Conservation (phyloP, 139 green algal species). For the Tetratostichococcus sp. region DNA sequence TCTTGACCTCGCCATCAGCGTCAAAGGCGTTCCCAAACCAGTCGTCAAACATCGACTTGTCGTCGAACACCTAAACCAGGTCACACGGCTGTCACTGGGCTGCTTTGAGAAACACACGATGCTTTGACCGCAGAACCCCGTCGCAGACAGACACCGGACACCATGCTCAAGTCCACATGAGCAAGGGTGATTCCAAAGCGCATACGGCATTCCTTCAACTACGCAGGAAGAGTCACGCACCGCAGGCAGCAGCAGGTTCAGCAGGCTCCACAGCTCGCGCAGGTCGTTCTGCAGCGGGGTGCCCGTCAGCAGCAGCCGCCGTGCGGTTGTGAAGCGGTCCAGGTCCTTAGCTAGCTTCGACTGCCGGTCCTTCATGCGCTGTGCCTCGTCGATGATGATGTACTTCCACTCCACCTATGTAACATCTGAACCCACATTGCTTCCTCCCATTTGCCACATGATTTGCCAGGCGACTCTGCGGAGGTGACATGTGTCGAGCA, state of each 20-base stretch:
- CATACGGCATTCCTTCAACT: too few species aligned
- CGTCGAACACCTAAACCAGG: slow-evolving; percentile 96
- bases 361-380: slow-evolving; percentile 94
- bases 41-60: slow-evolving; percentile 82
- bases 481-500: too few species aligned
- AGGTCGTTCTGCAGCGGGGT: slow-evolving; percentile 93
- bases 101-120: too few species aligned
- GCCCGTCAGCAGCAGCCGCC: slow-evolving; percentile 72
- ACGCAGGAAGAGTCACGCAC: slow-evolving; percentile 1
- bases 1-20: slow-evolving; percentile 19
- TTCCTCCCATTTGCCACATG: not conserved
- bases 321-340: slow-evolving; percentile 61
- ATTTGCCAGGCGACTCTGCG: too few species aligned
- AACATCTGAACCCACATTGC: too few species aligned
- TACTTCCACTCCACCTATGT: slow-evolving; percentile 85
- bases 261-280: slow-evolving; percentile 81
- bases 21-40: slow-evolving; percentile 78
- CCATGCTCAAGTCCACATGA: too few species aligned
- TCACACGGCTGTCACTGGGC: too few species aligned
- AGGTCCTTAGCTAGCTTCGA: slow-evolving; percentile 74
- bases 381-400: slow-evolving; percentile 98
- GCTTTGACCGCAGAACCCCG: too few species aligned
- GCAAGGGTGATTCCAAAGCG: too few species aligned
- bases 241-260: slow-evolving; percentile 87
- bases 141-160: too few species aligned